These are phyloP conservation scores for Laetiporus sulphureus DNA, from an alignment of 1,284 basidiomycete genomes.

Conservation along the genomic window DNA sequence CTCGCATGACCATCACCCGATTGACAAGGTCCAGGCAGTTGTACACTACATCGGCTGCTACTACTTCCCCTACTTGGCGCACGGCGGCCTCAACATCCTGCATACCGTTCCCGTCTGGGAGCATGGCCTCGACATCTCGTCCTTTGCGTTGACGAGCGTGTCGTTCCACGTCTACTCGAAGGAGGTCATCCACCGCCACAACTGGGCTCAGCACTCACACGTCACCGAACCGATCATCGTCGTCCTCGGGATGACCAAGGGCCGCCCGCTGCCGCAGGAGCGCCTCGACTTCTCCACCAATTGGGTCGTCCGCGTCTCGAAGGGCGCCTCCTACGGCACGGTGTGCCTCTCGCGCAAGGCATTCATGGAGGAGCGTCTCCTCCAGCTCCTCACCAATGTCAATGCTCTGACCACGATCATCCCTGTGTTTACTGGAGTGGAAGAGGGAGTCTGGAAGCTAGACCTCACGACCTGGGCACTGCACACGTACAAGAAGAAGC, in stretches of 20 bases:
- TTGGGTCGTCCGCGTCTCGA: conserved; percentile 21
- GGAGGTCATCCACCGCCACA: conserved; percentile 15
- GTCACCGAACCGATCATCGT: conserved; percentile 21
- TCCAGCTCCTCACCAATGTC: conserved; percentile 21
- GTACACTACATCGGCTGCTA: conserved; percentile 23
- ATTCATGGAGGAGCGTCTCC: conserved; percentile 26
- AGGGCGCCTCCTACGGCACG: conserved; percentile 22
- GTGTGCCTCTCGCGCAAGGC: conserved; percentile 21
- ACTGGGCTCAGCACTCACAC: conserved; percentile 15
- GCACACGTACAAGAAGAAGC: conserved; percentile 18
- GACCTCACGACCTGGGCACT: conserved; percentile 24
- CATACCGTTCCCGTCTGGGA: conserved; percentile 26
- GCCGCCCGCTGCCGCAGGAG: conserved; percentile 14
- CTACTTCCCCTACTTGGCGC: conserved; percentile 24
- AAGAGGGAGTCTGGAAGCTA: conserved; percentile 21
- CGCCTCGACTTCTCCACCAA: conserved; percentile 19
- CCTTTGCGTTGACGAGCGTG: conserved; percentile 22
- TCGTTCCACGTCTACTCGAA: conserved; percentile 25
- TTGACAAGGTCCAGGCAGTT: conserved; percentile 23
- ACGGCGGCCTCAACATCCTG: conserved; percentile 24
- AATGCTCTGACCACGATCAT: conserved; percentile 28
- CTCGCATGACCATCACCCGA: conserved; percentile 16
- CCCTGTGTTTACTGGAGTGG: conserved; percentile 21
- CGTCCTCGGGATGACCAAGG: conserved; percentile 24
- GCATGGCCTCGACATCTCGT: conserved; percentile 13